A percentile compares a stretch with the other conserved stretches of the same genome.
Evolutionary conservation across 345 rosid genomes (phyloP).

Genomic region (Rhodamnia argentea): DNA sequence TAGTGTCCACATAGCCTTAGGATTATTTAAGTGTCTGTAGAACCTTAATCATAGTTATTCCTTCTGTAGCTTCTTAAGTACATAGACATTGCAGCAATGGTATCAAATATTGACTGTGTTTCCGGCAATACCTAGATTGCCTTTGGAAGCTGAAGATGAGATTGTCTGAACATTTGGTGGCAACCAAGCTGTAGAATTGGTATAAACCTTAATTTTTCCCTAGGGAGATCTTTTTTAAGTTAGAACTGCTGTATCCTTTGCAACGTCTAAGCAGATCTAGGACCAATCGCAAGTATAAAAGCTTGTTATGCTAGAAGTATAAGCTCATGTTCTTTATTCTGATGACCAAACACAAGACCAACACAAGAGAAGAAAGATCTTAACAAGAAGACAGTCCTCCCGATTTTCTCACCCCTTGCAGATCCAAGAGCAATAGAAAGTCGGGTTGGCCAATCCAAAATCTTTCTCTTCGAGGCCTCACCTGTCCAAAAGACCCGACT

Average conservation of each 20-base stretch:
- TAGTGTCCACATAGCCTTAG: background rate
- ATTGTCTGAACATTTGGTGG: background rate
- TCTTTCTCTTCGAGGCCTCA: slow-evolving; percentile 53
- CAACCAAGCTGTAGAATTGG: background rate
- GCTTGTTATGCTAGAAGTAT: background rate
- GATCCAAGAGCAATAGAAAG: slow-evolving; percentile 63
- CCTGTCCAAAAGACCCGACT: slow-evolving; percentile 19
- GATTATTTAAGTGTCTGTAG: background rate
- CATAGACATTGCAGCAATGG: background rate
- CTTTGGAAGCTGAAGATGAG: background rate
- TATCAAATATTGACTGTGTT: background rate
- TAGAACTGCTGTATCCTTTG: background rate
- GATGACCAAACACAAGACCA: background rate
- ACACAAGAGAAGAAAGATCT: background rate
- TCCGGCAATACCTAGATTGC: background rate
- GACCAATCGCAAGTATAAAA: background rate
- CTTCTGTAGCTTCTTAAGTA: background rate
- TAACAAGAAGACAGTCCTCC: background rate
- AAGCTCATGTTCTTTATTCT: background rate
- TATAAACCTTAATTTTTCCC: background rate
- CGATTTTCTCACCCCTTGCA: slow-evolving; percentile 36
- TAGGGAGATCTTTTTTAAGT: background rate
- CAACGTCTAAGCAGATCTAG: background rate
- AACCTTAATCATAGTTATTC: background rate
- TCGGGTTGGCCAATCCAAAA: slow-evolving; percentile 65